A percentile compares a stretch with the other conserved stretches of the same genome.
These are phyloP conservation scores for Trypethelium eluteriae DNA, from an alignment of 495 filamentous ascomycete genomes.

Conservation along the genomic window DNA sequence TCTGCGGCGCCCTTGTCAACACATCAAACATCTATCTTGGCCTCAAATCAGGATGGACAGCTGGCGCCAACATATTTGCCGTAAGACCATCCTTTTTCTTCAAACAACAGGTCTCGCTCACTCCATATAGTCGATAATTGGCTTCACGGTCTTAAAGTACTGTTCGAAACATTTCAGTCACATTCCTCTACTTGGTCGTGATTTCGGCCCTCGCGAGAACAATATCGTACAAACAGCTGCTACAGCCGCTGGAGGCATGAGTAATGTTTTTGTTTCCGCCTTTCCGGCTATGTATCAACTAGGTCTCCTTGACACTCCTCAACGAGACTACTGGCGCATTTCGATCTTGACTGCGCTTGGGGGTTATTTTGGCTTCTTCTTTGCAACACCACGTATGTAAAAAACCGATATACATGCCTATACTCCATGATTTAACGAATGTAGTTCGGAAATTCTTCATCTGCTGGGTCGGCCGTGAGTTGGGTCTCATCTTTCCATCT, in stretches of 20 bases:
- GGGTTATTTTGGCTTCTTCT: slow-evolving; percentile 63
- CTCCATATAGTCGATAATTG: slow-evolving; percentile 48
- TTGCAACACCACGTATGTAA: slow-evolving; percentile 48
- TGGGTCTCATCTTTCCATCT: slow-evolving; percentile 58
- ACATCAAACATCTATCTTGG: slow-evolving; percentile 61
- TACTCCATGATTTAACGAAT: slow-evolving; percentile 5
- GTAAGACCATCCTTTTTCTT: slow-evolving; percentile 19
- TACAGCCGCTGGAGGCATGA: slow-evolving; percentile 55
- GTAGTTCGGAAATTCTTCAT: slow-evolving; percentile 59
- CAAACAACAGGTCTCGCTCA: not conserved
- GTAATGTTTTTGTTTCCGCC: slow-evolving; percentile 55
- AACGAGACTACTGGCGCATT: slow-evolving; percentile 50
- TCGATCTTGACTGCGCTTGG: slow-evolving; percentile 54
- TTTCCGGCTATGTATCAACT: slow-evolving; percentile 59
- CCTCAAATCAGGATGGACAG: slow-evolving; percentile 60
- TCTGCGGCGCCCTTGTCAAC: slow-evolving; percentile 54
- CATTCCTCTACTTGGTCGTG: slow-evolving; percentile 50
- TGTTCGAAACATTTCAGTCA: slow-evolving; percentile 41
- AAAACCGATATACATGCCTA: too few species aligned
- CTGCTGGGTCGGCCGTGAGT: slow-evolving; percentile 55
- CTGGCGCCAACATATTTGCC: slow-evolving; percentile 43
- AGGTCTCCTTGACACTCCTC: slow-evolving; percentile 45
- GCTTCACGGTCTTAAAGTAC: slow-evolving; percentile 57
- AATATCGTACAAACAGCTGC: slow-evolving; percentile 58
- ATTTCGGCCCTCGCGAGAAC: slow-evolving; percentile 60